A percentile compares a stretch with the other conserved stretches of the same genome.
Evolutionary conservation across 1,139 yeast genomes (phyloP).

Genomic region (Geotrichum aggregatum): DNA sequence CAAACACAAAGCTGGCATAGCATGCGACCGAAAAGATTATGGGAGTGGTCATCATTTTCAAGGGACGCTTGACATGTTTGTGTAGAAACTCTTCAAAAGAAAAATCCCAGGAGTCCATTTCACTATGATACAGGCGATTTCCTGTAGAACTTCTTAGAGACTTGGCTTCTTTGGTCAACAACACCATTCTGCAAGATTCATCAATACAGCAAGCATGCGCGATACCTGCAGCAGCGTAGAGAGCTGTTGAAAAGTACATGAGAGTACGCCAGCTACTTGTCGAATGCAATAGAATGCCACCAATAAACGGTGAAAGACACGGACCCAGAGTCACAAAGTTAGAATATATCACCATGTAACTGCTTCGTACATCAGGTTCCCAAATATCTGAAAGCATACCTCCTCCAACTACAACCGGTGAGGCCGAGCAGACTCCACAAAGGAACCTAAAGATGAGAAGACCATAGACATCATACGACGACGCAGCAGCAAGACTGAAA

Average conservation of each 20-base stretch:
- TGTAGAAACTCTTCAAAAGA: conserved; percentile 40
- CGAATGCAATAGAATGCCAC: conserved; percentile 49
- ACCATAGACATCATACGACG: conserved; percentile 58
- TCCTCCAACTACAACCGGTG: conserved; percentile 71
- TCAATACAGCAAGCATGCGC: conserved; percentile 48
- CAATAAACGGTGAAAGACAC: conserved; percentile 62
- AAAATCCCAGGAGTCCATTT: conserved; percentile 45
- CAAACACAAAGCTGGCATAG: conserved; percentile 48
- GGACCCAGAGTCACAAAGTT: conserved; percentile 73
- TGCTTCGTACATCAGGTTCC: conserved; percentile 59
- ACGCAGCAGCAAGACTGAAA: conserved; percentile 56
- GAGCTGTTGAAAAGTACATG: conserved; percentile 61
- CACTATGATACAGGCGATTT: conserved; percentile 45
- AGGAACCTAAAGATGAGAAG: conserved; percentile 63
- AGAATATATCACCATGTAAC: conserved; percentile 66
- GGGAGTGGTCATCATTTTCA: conserved; percentile 46
- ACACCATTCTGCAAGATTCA: conserved; percentile 72
- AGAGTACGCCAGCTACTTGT: conserved; percentile 55
- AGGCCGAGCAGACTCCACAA: conserved; percentile 69
- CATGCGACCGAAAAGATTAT: conserved; percentile 43
- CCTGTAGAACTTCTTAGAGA: conserved; percentile 57
- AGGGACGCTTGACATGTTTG: conserved; percentile 44
- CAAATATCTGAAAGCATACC: conserved; percentile 74
- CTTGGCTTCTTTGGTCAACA: conserved; percentile 55
- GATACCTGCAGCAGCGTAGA: conserved; percentile 56